Evolutionary conservation across 2,329 filamentous ascomycete genomes (phyloP).

Genomic region (Diplodia corticola): DNA sequence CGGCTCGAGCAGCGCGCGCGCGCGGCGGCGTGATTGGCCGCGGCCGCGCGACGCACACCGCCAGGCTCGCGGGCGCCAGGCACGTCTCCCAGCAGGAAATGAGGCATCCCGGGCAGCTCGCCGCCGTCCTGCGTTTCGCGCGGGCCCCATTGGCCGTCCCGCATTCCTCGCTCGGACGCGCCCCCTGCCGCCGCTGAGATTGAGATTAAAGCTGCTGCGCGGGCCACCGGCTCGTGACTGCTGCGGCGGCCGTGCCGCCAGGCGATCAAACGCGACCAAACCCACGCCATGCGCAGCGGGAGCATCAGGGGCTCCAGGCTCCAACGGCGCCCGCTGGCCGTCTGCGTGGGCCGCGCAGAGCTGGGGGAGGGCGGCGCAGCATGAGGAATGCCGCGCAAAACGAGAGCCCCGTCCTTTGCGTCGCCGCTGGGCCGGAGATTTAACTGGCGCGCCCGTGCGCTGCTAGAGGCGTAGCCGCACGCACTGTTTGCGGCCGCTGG

Average conservation of each 20-base stretch:
- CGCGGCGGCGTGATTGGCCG: conserved; percentile 8
- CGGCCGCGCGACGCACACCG: conserved; percentile 17
- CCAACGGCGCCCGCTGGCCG: conserved; percentile 17
- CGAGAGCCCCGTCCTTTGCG: neutral
- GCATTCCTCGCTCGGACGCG: conserved; percentile 19
- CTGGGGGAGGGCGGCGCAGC: neutral
- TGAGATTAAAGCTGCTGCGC: conserved; percentile 22
- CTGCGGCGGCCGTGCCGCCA: conserved; percentile 11
- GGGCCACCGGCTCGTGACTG: conserved; percentile 19
- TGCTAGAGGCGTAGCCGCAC: conserved; percentile 14
- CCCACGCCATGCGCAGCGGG: conserved; percentile 6
- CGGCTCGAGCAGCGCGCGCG: conserved; percentile 7
- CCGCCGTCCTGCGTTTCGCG: conserved; percentile 19
- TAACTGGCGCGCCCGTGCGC: conserved; percentile 10
- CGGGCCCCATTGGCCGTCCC: conserved; percentile 15
- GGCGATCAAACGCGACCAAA: conserved; percentile 19
- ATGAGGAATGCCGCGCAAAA: neutral
- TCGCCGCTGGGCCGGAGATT: conserved; percentile 19
- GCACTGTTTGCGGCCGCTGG: conserved; percentile 19
- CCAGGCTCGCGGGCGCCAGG: conserved; percentile 16
- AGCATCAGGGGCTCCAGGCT: conserved; percentile 18
- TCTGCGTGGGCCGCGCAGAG: too few relatives aligned
- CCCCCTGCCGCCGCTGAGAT: conserved; percentile 22
- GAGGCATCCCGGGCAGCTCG: conserved; percentile 17
- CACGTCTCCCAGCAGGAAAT: conserved; percentile 16